Evolutionary conservation across 371 early-diverging fungal genomes (phyloP), one percentile per base, ranked within the genome.

Genomic region (Amoeboradix gromovi): DNA sequence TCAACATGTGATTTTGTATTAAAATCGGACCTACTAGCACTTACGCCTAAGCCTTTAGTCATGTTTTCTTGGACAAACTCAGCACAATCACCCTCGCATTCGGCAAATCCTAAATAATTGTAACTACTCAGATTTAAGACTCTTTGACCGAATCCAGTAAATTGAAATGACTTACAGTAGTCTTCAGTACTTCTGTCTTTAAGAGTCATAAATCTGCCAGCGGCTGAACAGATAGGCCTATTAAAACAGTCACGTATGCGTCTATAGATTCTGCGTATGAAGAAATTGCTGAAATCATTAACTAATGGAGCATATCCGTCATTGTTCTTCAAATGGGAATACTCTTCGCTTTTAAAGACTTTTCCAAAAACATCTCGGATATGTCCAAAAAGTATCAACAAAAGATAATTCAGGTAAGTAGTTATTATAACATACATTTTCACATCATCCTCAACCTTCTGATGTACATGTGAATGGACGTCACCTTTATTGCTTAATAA

Each of bases 91-190:
- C 94, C 94, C 28, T 86, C 75, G 71, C 81, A 84, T 74, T 89
- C 88, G 30, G 94, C 92, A 80, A 98, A 98, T 0, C 99, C 99
- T 31, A 99, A 84, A 75, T 99, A 99, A 77, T 99, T 98, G 82
- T 99, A 99, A 1, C 95, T 94, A 16, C 92, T 89, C 74, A 98
- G 79, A 75, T 99, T 99, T 71, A 99, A 83, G n/a, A 83, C 82
- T 73, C 86, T 84, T 31, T 78, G 84, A 32, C 78, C 82, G 29
- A 78, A 83, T 66, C 97, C 98, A 30, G 94, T 94, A 71, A 90
- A 75, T 80, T 81, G 72, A 77, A 92, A 94, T 1, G 91, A 84
- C 48, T 80, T 78, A 79, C 94, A 92, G 71, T 83, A 86, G 75
- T 97, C 91, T 29, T 77, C 75, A 31, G 87, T 84, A 29, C 78